Evolutionary conservation across 116 monocot species (phyloP).

Genomic region (Posidonia oceanica): DNA sequence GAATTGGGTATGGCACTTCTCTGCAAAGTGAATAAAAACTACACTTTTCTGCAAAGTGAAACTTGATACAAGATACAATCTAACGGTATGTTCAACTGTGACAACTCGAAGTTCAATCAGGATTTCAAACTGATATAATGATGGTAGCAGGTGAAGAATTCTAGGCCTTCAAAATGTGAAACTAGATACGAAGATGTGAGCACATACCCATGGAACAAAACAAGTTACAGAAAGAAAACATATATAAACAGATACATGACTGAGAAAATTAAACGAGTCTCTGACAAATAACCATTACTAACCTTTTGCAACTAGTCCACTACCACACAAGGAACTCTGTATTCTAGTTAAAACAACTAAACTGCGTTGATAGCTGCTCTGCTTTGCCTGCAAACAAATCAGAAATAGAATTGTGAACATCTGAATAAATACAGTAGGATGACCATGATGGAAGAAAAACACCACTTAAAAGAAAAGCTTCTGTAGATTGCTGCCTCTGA

Average conservation of each 20-base stretch:
- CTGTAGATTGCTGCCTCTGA: too few relatives aligned
- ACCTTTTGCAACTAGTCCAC: conserved; percentile 39
- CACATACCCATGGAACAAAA: too few relatives aligned
- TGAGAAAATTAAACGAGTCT: not conserved
- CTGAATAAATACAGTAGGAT: too few relatives aligned
- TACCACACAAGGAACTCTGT: conserved; percentile 27
- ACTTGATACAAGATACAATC: not conserved
- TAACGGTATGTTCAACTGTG: not conserved
- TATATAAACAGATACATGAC: not conserved
- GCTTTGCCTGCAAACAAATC: conserved; percentile 41
- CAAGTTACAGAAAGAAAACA: not conserved
- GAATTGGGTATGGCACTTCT: too few relatives aligned
- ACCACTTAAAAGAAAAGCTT: too few relatives aligned
- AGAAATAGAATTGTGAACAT: not conserved
- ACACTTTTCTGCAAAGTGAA: too few relatives aligned
- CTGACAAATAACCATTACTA: not conserved
- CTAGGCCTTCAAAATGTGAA: too few relatives aligned
- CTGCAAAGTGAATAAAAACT: too few relatives aligned
- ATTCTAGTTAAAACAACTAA: conserved; percentile 62
- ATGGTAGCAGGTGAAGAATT: not conserved
- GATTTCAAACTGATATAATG: not conserved
- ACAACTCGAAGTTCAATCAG: not conserved
- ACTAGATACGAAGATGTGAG: not conserved
- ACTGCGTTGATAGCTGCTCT: conserved; percentile 68
- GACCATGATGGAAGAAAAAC: too few relatives aligned